These are phyloP conservation scores for Hsuehochloa calcarea DNA, from an alignment of 176 grass and related monocot genomes.

Conservation along the genomic window DNA sequence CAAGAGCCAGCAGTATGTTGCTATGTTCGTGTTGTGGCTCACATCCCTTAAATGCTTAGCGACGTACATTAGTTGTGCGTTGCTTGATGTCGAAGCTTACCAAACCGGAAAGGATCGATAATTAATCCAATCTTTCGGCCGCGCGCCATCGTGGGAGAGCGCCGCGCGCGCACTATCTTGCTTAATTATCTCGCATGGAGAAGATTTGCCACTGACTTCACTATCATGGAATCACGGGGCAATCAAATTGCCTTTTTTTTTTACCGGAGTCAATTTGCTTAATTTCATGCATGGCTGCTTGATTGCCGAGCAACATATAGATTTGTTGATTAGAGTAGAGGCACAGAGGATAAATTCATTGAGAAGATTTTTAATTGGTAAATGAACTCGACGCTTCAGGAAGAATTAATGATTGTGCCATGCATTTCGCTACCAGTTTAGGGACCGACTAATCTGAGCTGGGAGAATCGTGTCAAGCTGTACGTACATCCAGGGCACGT, in stretches of 20 bases:
- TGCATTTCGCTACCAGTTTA: background rate
- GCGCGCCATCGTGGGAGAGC: background rate
- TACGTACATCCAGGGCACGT: background rate
- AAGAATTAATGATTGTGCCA: background rate
- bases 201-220: background rate
- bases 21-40: background rate
- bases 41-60: background rate
- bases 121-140: background rate
- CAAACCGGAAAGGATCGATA: background rate
- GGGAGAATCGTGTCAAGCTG: background rate
- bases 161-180: background rate
- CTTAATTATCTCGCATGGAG: background rate
- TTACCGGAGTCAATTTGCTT: background rate
- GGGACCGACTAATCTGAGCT: background rate
- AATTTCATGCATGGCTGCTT: background rate
- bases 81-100: background rate
- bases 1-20: background rate
- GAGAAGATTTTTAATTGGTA: background rate
- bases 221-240: slow-evolving; percentile 1
- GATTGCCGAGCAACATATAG: background rate
- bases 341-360: background rate
- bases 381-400: background rate
- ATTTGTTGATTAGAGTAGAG: background rate
- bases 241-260: background rate
- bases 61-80: background rate